These are phyloP conservation scores for Penicillium canescens DNA, from an alignment of 495 filamentous ascomycete genomes.

Conservation along the genomic window DNA sequence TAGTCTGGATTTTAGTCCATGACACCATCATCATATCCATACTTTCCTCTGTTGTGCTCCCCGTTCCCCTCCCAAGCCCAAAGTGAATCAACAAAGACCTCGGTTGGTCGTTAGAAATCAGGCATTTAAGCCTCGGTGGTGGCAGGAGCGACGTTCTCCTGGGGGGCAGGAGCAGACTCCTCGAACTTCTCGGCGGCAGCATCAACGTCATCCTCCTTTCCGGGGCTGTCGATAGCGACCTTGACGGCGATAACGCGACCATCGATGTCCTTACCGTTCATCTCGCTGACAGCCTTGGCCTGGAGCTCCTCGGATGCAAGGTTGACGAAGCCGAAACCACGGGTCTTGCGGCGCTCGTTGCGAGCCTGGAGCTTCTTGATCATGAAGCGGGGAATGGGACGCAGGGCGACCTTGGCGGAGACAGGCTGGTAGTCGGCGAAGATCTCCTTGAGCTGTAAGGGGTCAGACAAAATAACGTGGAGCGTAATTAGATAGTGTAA, in stretches of 20 bases:
- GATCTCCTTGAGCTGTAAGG: conserved; percentile 85
- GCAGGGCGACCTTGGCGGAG: conserved; percentile 96
- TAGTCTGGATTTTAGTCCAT: neutral
- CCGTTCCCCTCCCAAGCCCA: conserved; percentile 1
- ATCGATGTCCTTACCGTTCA: conserved; percentile 98
- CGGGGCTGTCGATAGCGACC: conserved; percentile 98
- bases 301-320: conserved; percentile 92
- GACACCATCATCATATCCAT: conserved; percentile 18
- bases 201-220: conserved; percentile 93
- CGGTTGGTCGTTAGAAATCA: conserved; percentile 23
- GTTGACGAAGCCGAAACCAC: conserved; percentile 97
- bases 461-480: conserved; percentile 13
- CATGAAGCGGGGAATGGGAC: conserved; percentile 99
- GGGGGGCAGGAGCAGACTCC: conserved; percentile 36
- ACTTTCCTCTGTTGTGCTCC: conserved; percentile 5
- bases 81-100: conserved; percentile 18
- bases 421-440: conserved; percentile 86
- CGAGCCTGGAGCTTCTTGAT: conserved; percentile 99
- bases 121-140: conserved; percentile 36
- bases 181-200: conserved; percentile 56
- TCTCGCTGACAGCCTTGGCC: conserved; percentile 93
- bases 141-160: conserved; percentile 15
- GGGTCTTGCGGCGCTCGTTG: conserved; percentile 97
- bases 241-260: conserved; percentile 99
- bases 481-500: neutral